Conservation (phyloP, 1,139 yeast genomes). For the Candida gigantensis region DNA sequence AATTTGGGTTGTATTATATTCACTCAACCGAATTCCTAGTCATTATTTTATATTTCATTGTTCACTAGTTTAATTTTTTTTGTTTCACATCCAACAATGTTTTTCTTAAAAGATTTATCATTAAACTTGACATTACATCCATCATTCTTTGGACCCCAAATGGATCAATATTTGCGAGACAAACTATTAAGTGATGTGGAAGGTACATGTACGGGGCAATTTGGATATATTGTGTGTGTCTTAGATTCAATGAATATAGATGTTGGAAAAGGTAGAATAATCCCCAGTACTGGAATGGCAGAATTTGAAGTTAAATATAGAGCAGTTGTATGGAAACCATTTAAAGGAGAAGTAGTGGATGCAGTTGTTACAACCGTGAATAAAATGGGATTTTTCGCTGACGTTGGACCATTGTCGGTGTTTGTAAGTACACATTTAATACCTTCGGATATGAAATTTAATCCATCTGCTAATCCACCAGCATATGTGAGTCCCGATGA, state of each 20-base stretch:
- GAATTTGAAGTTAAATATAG: constrained; percentile 95
- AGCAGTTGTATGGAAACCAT: constrained; percentile 98
- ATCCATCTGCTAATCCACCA: constrained; percentile 96
- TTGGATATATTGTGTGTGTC: constrained; percentile 96
- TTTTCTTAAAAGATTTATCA: constrained; percentile 77
- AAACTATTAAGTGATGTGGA: constrained; percentile 93
- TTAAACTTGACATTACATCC: constrained; percentile 93
- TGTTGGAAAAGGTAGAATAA: constrained; percentile 90
- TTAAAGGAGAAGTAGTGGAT: constrained; percentile 97
- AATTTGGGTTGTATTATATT: no score
- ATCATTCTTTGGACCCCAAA: constrained; percentile 95
- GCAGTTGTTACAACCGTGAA: constrained; percentile 93
- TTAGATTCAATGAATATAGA: constrained; percentile 93
- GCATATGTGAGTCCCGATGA: constrained; percentile 98
- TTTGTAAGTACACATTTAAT: constrained; percentile 93
- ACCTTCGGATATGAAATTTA: constrained; percentile 91
- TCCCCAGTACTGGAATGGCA: constrained; percentile 90
- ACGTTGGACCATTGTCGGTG: constrained; percentile 94
- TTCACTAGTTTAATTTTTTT: background rate
- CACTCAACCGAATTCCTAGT: no score
- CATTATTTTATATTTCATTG: background rate
- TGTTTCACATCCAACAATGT: constrained; percentile 26
- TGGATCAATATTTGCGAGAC: constrained; percentile 89
- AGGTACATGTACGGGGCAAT: constrained; percentile 98
- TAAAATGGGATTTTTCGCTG: constrained; percentile 96